A percentile compares a stretch with the other conserved stretches of the same genome.
These are phyloP conservation scores for Citrus maxima DNA, from an alignment of 345 rosid species.

Conservation along the genomic window DNA sequence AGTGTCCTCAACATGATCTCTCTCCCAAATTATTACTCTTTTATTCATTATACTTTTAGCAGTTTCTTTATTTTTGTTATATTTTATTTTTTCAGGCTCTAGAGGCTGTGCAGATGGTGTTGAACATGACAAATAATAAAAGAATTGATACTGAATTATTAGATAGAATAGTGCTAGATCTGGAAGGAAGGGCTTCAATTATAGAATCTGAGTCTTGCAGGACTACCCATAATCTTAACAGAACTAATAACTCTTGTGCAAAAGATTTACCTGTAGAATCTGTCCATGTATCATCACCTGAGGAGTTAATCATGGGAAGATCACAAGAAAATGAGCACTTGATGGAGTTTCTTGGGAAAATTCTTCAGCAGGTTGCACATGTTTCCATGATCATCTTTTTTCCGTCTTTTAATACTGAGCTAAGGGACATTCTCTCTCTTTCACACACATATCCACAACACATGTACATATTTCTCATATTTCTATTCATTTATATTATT, in stretches of 20 bases:
- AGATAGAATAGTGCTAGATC: slow-evolving; percentile 55
- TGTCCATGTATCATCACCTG: slow-evolving; percentile 19
- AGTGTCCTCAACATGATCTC: no score
- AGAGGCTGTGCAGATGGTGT: slow-evolving; percentile 79
- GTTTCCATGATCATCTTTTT: slow-evolving; percentile 2
- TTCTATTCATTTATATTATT: background rate
- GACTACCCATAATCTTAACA: background rate
- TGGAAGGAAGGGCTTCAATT: slow-evolving; percentile 48
- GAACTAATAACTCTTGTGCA: background rate
- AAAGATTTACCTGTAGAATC: slow-evolving; percentile 24
- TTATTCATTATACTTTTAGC: no score
- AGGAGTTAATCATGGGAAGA: slow-evolving; percentile 26
- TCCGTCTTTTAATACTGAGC: background rate
- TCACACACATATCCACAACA: no score
- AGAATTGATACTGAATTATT: slow-evolving; percentile 55
- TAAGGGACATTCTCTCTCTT: background rate
- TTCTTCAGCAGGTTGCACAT: slow-evolving; percentile 72
- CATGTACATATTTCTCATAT: no score
- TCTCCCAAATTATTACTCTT: no score
- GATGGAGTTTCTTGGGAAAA: slow-evolving; percentile 62
- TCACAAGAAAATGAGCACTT: slow-evolving; percentile 60
- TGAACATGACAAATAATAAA: slow-evolving; percentile 51
- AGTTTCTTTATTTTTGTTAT: no score
- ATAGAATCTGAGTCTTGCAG: slow-evolving; percentile 15
- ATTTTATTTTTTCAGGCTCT: slow-evolving; percentile 50